Base-by-base conservation (phyloP, 805 yeast species). In the Ogataea trehaloabstinens region DNA sequence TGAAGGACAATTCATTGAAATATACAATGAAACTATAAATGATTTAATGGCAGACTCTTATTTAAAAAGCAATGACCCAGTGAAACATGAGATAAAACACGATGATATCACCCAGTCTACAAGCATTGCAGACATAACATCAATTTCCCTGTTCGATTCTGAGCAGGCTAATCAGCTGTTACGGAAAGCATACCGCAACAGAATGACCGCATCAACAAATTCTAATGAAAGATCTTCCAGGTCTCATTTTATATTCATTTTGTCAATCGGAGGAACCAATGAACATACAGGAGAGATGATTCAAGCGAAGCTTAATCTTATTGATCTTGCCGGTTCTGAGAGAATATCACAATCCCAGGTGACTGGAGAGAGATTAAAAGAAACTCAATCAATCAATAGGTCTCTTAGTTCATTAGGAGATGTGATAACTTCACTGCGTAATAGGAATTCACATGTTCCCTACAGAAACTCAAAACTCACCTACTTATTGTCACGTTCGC, bases 321-420 rank as follows among this genome's bases (percentile, higher is more conserved):
- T 93, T 34, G 99, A 91, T 63, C 68, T 91, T 39, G 99, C 99
- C 0, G 99, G 99, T 2, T 87, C 96, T 0, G 99, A 91, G 64
- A 70, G 98, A 41, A 67, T 90, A 12, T 61, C 80, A 7, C 71
- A 76, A 13, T 85, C 96, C 0, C 85, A 81, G 52, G 95, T 79
- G 0, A 73, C 76, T 1, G 97, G 97, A 0, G 85, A 81, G 10
- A 64, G 97, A 34, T 65, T 91, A 19, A 76, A 76, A 47, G 99
- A 91, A 60, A 90, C 98, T 0, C 91, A 85, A 53, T 77, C 89
- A 6, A 91, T 91, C 41, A 91, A 91, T 63, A 85, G 80, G 58
- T 88, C 96, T 6, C 69, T 91, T 34, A 85, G 96, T 47, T 75
- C 90, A 39, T 68, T 91, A 13, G 96, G 96, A 2, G 96, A 89